Evolutionary conservation across 352 stramenopile genomes (phyloP), one percentile per base, ranked within the genome.

Genomic region (Discostella stelligera): DNA sequence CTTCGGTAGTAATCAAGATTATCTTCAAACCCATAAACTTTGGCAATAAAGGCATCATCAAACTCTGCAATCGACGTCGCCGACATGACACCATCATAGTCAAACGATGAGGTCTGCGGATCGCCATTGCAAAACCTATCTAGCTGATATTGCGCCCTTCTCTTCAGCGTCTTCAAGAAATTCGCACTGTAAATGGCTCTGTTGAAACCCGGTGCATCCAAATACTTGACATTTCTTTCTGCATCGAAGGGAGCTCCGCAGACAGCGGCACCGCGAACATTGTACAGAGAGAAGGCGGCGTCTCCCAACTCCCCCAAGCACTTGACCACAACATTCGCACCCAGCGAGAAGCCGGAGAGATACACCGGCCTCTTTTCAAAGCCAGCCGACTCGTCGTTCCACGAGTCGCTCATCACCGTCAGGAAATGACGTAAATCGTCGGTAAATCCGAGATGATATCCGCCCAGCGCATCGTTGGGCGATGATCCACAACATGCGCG

Each of bases 361-460:
- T 90, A 95, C 11, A 94, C 77, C 18, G 74, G 79, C 59, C 50
- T 18, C 21, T 83, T 79, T 7, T 88, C 52, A 54, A 79, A 58
- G 60, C 70, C 27, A 64, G 21, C 30, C 30, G 66, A 2, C 7
- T 50, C 49, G 55, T 23, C 63, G 21, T 71, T 50, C 49, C 66
- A 72, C 32, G 49, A 18, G 3, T 56, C 27, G 18, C 59, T 59
- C 6, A 88, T 68, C 70, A 72, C 49, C 63, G 49, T 75, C 46
- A 89, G 81, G 65, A 79, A 92, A 81, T 83, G 74, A 60, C 80
- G 55, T 13, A 95, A 80, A 71, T 95, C 90, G 60, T 94, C 85
- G 13, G 86, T 93, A 71, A 93, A 95, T 21, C 90, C 89, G 5
- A 95, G 61, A 74, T 95, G 90, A 71, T 95, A 94, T 11, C 65